Evolutionary conservation across 2,329 filamentous ascomycete genomes (phyloP).

Genomic region (Scedosporium minutisporum): DNA sequence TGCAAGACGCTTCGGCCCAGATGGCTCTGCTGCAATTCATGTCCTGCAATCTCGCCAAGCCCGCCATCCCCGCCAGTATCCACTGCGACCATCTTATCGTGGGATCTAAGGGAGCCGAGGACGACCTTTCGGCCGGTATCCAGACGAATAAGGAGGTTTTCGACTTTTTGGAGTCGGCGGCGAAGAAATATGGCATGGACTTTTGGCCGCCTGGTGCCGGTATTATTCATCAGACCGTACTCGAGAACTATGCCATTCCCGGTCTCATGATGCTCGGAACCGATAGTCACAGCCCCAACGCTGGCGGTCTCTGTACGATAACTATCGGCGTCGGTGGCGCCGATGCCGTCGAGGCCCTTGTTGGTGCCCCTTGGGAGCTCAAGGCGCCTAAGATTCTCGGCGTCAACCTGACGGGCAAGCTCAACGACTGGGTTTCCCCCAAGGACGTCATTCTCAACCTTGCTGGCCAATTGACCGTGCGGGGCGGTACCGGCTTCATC

Average conservation of each 20-base stretch:
- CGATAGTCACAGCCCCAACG: constrained; percentile 94
- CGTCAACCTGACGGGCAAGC: constrained; percentile 71
- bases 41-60: constrained; percentile 81
- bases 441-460: constrained; percentile 93
- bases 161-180: constrained; percentile 89
- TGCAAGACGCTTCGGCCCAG: constrained; percentile 98
- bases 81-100: constrained; percentile 99
- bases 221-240: constrained; percentile 93
- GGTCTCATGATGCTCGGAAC: constrained; percentile 98
- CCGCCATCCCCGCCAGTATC: constrained; percentile 91
- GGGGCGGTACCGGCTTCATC: constrained; percentile 87
- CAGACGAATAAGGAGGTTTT: constrained; percentile 94
- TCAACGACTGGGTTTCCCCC: constrained; percentile 84
- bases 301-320: constrained; percentile 85
- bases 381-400: constrained; percentile 88
- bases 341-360: constrained; percentile 92
- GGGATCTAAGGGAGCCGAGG: constrained; percentile 78
- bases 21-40: constrained; percentile 99
- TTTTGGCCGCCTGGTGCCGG: constrained; percentile 92
- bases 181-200: constrained; percentile 85
- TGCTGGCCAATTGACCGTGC: constrained; percentile 81
- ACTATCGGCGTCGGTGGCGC: constrained; percentile 96
- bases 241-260: constrained; percentile 96
- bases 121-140: constrained; percentile 77
- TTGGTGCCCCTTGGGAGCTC: constrained; percentile 93